phyloP scores from a whole-genome alignment of 148 eudicot species.

The Cornus kousa region DNA sequence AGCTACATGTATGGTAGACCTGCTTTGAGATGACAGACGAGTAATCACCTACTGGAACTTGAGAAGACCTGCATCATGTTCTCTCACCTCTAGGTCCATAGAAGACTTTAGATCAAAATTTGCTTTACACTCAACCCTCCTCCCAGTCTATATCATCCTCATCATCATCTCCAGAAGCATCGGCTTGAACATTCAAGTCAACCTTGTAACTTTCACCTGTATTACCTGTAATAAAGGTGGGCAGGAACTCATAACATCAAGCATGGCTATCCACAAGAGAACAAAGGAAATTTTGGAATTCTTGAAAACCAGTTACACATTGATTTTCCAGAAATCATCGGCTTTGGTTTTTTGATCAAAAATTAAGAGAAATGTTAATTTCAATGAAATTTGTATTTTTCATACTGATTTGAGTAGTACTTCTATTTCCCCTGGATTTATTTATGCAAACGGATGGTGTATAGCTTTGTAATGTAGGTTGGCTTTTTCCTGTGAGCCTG shows the following conservation, averaged over 20 bases:
- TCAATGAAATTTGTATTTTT: neutral
- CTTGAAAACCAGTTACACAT: neutral
- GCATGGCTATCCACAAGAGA: neutral
- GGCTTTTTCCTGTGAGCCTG: too few species aligned
- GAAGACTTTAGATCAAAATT: neutral
- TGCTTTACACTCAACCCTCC: constrained; percentile 55
- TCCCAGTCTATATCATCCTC: constrained; percentile 94
- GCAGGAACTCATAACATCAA: neutral
- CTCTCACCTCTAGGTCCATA: neutral
- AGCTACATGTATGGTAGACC: neutral
- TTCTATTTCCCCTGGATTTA: neutral
- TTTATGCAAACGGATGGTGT: neutral
- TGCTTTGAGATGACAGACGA: neutral
- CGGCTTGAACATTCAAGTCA: constrained; percentile 83
- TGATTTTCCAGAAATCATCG: neutral
- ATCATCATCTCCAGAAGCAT: constrained; percentile 54
- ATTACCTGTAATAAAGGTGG: constrained; percentile 36
- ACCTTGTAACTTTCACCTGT: constrained; percentile 51
- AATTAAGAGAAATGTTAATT: neutral
- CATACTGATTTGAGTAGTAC: neutral
- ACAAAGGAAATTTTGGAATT: neutral
- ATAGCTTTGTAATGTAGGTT: too few species aligned
- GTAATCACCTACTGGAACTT: neutral
- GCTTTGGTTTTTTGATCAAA: neutral
- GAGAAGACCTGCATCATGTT: neutral